Conservation (phyloP, 1,284 basidiomycete species). For the Melanopsichium pennsylvanicum region DNA sequence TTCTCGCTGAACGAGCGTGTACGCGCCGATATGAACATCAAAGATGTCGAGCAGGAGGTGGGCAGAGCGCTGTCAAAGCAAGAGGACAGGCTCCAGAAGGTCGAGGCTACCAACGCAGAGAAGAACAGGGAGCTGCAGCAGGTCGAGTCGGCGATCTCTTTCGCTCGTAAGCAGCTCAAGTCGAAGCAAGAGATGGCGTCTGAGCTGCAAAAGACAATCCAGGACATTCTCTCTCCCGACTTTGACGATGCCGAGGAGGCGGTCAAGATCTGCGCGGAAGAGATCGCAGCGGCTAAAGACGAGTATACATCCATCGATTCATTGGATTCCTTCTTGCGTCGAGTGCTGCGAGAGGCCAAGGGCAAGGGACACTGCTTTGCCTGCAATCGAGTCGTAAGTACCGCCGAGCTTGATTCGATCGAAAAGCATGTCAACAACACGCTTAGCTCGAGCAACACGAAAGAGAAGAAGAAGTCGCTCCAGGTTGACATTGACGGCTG, state of each 20-base stretch:
- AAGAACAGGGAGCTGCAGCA: conserved; percentile 47
- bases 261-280: conserved; percentile 71
- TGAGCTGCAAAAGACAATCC: conserved; percentile 69
- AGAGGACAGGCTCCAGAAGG: conserved; percentile 38
- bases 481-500: conserved; percentile 70
- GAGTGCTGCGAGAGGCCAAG: conserved; percentile 73
- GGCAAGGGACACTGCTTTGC: conserved; percentile 76
- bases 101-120: conserved; percentile 36
- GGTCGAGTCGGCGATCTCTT: conserved; percentile 49
- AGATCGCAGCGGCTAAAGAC: conserved; percentile 67
- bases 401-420: conserved; percentile 70
- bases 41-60: conserved; percentile 78
- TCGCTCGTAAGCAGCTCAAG: conserved; percentile 69
- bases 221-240: conserved; percentile 68
- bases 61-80: conserved; percentile 69
- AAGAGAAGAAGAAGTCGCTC: conserved; percentile 73
- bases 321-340: conserved; percentile 72
- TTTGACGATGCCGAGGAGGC: conserved; percentile 70
- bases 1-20: conserved; percentile 74
- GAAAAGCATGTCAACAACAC: conserved; percentile 59
- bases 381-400: conserved; percentile 77
- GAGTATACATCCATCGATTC: conserved; percentile 64
- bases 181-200: conserved; percentile 68
- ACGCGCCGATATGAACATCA: conserved; percentile 72
- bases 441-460: conserved; percentile 62